phyloP scores from a whole-genome alignment of 768 basidiomycete genomes.

The Lactarius akahatsu region DNA sequence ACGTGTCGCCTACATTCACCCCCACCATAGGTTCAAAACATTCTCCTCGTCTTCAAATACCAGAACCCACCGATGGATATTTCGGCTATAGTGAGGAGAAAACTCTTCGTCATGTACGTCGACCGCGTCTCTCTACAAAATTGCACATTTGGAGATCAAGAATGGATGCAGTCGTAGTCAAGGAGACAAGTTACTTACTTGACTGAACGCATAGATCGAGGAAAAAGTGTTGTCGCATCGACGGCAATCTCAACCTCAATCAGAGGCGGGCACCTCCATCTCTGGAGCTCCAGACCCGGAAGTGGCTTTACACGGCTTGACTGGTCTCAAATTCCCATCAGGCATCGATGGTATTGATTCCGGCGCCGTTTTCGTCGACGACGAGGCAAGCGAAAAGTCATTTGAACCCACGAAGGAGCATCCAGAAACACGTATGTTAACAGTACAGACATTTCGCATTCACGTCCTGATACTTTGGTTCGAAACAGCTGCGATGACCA shows the following conservation, averaged over 20 bases:
- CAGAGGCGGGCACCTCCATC: conserved; percentile 38
- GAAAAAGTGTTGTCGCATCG: conserved; percentile 70
- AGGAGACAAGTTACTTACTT: conserved; percentile 10
- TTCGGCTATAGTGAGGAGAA: conserved; percentile 82
- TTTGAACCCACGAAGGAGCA: conserved; percentile 20
- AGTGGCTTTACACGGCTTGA: neutral
- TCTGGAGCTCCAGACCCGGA: conserved; percentile 21
- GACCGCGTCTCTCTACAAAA: conserved; percentile 3
- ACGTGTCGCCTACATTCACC: conserved; percentile 2
- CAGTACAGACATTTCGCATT: conserved; percentile 20
- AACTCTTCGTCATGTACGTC: conserved; percentile 65
- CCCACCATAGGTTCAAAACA: conserved; percentile 2
- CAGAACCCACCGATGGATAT: conserved; percentile 66
- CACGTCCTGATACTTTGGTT: conserved; percentile 18
- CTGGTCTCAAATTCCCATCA: conserved; percentile 6
- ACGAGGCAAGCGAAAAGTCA: conserved; percentile 6
- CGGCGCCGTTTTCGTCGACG: conserved; percentile 2
- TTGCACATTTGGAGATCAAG: neutral
- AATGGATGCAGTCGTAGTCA: neutral
- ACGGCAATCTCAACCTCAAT: conserved; percentile 53
- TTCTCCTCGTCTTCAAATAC: conserved; percentile 38
- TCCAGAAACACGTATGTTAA: conserved; percentile 6
- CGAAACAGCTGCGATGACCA: conserved; percentile 9
- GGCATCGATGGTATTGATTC: conserved; percentile 11
- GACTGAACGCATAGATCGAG: conserved; percentile 54